Percentiles rank a stretch among this genome's conserved stretches.
These are phyloP conservation scores for Chytriomyces confervae DNA, from an alignment of 192 early-diverging fungal species.

Conservation along the genomic window DNA sequence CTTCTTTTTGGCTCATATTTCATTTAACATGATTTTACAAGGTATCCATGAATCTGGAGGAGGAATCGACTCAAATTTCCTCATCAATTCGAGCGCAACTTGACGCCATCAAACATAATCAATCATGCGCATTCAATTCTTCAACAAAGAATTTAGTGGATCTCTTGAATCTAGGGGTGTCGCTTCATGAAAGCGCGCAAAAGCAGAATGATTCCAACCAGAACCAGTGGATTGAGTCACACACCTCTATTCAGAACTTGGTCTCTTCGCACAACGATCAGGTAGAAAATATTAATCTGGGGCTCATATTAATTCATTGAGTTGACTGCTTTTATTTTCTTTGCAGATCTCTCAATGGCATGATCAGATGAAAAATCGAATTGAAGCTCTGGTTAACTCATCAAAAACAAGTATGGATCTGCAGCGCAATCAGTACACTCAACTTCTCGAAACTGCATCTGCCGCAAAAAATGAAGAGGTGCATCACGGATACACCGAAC, in stretches of 20 bases:
- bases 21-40: neutral
- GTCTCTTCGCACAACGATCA: neutral
- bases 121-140: neutral
- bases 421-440: neutral
- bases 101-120: neutral
- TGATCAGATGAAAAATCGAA: no score
- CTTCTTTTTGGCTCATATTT: neutral
- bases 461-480: neutral
- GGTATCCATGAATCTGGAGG: neutral
- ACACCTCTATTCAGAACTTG: neutral
- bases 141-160: neutral
- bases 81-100: neutral
- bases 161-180: neutral
- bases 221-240: neutral
- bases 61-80: neutral
- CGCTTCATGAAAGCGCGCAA: neutral
- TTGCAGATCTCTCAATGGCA: no score
- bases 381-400: no score
- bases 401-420: neutral
- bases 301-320: neutral
- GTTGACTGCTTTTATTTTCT: neutral
- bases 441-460: neutral
- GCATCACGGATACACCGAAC: neutral
- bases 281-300: neutral
- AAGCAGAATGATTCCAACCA: conserved; percentile 15